phyloP scores from a whole-genome alignment of 768 basidiomycete genomes.

The Auricularia sp. region DNA sequence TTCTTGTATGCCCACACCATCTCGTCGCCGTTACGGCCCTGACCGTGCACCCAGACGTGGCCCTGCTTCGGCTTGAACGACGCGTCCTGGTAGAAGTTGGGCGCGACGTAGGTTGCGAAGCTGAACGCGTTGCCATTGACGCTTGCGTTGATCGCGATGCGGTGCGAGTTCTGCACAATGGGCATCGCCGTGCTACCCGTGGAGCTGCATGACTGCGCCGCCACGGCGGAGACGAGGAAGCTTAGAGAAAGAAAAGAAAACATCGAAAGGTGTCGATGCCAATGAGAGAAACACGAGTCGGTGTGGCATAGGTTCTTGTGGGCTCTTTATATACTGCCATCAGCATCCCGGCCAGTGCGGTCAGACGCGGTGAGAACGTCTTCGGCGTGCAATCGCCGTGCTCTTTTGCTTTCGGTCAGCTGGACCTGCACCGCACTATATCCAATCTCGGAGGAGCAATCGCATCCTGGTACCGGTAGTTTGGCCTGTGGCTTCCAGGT shows the following conservation, averaged over 20 bases:
- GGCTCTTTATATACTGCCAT: no score
- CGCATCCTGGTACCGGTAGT: no score
- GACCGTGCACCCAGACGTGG: background rate
- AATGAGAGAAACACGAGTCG: background rate
- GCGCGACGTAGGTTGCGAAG: background rate
- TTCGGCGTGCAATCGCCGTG: no score
- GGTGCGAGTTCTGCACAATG: slow-evolving; percentile 1
- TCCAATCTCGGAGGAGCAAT: no score
- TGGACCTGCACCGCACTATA: no score
- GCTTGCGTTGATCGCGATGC: background rate
- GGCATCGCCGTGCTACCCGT: background rate
- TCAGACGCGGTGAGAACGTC: no score
- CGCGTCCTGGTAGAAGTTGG: background rate
- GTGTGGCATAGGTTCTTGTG: no score
- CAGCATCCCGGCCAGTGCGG: no score
- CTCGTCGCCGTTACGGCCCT: background rate
- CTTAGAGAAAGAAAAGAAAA: background rate
- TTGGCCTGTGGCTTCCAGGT: no score
- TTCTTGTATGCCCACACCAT: background rate
- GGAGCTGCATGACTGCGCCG: background rate
- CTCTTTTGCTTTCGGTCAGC: no score
- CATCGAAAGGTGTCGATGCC: background rate
- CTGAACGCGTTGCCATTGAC: background rate
- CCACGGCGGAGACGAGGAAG: background rate
- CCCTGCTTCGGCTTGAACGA: background rate